phyloP scores from a whole-genome alignment of 1,139 yeast genomes.

The Zygoascus sp. region DNA sequence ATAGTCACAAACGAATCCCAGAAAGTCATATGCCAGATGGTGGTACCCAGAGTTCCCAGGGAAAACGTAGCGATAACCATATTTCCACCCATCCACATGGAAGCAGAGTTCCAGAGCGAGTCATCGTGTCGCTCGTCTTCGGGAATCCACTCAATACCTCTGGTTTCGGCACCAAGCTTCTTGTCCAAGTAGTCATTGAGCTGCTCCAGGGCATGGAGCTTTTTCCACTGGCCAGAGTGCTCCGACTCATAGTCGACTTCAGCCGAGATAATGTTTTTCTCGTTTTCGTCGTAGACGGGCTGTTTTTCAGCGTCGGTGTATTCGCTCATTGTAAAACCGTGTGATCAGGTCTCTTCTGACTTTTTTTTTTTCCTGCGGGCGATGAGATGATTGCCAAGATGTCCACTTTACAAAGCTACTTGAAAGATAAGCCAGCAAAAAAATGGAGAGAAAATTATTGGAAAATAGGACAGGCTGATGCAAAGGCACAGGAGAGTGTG shows the following conservation, averaged over 20 bases:
- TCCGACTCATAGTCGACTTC: constrained; percentile 6
- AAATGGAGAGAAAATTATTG: too few species aligned
- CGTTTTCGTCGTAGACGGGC: background rate
- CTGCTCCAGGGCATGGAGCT: constrained; percentile 2
- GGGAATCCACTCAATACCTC: constrained; percentile 66
- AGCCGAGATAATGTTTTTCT: background rate
- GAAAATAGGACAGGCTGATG: too few species aligned
- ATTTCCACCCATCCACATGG: constrained; percentile 94
- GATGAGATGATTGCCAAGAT: too few species aligned
- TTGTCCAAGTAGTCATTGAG: constrained; percentile 12
- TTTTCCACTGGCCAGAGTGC: constrained; percentile 11
- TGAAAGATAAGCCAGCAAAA: too few species aligned
- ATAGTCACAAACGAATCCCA: constrained; percentile 61
- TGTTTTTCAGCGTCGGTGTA: background rate
- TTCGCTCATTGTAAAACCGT: background rate
- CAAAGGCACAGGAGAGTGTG: too few species aligned
- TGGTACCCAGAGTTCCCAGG: constrained; percentile 73
- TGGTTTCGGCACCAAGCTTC: constrained; percentile 44
- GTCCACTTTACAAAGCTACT: too few species aligned
- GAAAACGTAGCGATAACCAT: constrained; percentile 81
- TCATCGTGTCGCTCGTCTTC: constrained; percentile 62
- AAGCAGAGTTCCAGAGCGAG: constrained; percentile 64
- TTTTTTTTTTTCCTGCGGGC: too few species aligned
- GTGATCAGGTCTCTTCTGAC: too few species aligned
- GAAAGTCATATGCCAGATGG: constrained; percentile 48